These are phyloP conservation scores for Nevesoporus exiguus DNA, from an alignment of 768 basidiomycete genomes.

Conservation along the genomic window DNA sequence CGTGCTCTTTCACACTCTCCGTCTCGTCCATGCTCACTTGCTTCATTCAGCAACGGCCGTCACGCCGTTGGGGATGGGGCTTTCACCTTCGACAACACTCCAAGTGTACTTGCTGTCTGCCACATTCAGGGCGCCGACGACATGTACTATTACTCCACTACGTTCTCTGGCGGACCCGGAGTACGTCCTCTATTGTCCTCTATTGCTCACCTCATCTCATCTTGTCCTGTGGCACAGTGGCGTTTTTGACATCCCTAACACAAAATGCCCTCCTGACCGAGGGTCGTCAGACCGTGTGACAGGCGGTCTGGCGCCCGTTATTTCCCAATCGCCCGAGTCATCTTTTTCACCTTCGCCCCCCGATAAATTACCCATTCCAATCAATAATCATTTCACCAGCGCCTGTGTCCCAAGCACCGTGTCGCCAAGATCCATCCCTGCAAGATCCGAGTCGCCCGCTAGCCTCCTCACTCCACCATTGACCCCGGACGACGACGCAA, in stretches of 20 bases:
- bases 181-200: constrained; percentile 41
- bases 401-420: constrained; percentile 29
- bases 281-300: constrained; percentile 96
- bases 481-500: constrained; percentile 66
- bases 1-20: constrained; percentile 22
- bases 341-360: constrained; percentile 31
- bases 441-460: constrained; percentile 36
- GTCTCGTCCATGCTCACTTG: constrained; percentile 11
- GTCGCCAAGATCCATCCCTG: constrained; percentile 43
- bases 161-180: constrained; percentile 92
- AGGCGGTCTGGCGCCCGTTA: constrained; percentile 76
- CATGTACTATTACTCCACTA: constrained; percentile 89
- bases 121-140: constrained; percentile 76
- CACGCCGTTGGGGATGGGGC: constrained; percentile 98
- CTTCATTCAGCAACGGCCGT: constrained; percentile 77
- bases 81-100: constrained; percentile 69
- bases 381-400: constrained; percentile 16
- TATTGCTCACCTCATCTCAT: not conserved
- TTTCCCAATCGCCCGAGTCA: constrained; percentile 42
- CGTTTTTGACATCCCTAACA: constrained; percentile 90
- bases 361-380: constrained; percentile 19
- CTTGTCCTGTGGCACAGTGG: constrained; percentile 54
- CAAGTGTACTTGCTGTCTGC: constrained; percentile 83
- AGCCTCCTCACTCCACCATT: constrained; percentile 69
- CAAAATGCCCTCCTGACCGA: constrained; percentile 93